Conservation (phyloP, 331 rosid species). For the Saraca asoca region DNA sequence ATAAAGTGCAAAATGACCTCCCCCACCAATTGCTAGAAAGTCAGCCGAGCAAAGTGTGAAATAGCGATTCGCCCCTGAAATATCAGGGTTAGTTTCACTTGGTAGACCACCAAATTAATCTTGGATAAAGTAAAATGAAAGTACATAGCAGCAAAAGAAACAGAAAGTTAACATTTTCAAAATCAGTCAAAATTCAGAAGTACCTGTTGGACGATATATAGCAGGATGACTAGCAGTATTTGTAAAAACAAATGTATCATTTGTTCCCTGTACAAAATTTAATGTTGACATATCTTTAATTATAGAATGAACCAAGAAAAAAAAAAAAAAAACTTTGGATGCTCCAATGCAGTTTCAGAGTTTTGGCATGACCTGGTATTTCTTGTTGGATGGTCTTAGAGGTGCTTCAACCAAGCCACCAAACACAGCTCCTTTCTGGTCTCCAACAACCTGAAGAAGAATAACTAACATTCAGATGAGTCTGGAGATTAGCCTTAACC, state of each 20-base stretch:
- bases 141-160: not conserved
- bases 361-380: slow-evolving; percentile 73
- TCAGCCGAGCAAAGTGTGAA: slow-evolving; percentile 76
- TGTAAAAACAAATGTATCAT: slow-evolving; percentile 81
- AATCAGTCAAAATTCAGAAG: slow-evolving; percentile 6
- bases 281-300: slow-evolving; percentile 29
- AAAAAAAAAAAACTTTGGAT: slow-evolving; percentile 1
- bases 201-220: slow-evolving; percentile 89
- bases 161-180: slow-evolving; percentile 2
- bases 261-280: slow-evolving; percentile 74
- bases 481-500: slow-evolving; percentile 14
- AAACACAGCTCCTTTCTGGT: slow-evolving; percentile 83
- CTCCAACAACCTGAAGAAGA: slow-evolving; percentile 84
- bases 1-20: slow-evolving; percentile 85
- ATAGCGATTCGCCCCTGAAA: slow-evolving; percentile 87
- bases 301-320: slow-evolving; percentile 22
- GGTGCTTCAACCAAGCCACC: slow-evolving; percentile 97
- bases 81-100: slow-evolving; percentile 26
- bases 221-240: slow-evolving; percentile 67
- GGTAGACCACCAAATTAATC: slow-evolving; percentile 16
- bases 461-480: slow-evolving; percentile 22
- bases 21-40: slow-evolving; percentile 89
- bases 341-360: slow-evolving; percentile 5
- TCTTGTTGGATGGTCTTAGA: slow-evolving; percentile 68
- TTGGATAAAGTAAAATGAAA: not conserved